Base-by-base conservation (phyloP, 306 rosid genomes). In the Styphnolobium japonicum region DNA sequence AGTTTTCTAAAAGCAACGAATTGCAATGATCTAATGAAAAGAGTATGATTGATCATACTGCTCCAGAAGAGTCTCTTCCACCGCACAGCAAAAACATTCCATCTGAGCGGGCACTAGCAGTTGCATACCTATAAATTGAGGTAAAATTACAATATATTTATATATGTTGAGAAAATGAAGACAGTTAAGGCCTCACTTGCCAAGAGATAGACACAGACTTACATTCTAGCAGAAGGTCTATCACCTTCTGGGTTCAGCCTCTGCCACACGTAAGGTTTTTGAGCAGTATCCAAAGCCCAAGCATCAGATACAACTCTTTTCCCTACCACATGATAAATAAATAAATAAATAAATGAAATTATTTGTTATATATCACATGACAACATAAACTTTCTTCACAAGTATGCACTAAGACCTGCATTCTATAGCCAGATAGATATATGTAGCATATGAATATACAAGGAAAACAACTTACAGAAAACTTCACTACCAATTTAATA, bases 31-130 rank as follows among this genome's bases (percentile, higher is more conserved):
- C 11, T 18, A 37, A 73, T 5, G 67, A 36, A 77, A 82, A 67
- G 80, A 80, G 67, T 67, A 40, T 15, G 53, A 81, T 39, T 15
- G 34, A 82, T 67, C 91, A 79, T 93, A 96, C 99, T 62, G 92
- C 83, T 78, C 98, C 98, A 76, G 98, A 87, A 82, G 94, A 69
- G 66, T 96, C 99, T 79, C 99, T 90, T 88, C 99, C 99, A 71
- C 99, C 99, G 71, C 99, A 96, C 77, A 96, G 94, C 85, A 96
- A 84, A 89, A 96, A 90, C 99, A 96, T 96, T 77, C 99, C 99
- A 88, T 96, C 99, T 82, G 99, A 89, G 65, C 99, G 99, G 52
- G 98, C 92, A 88, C 99, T 91, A 67, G 97, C 99, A 67, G 99
- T 96, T 22, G 98, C 99, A 42, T 96, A 96, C 99, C 99, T 96